These are phyloP conservation scores for Sporothrix mexicana DNA, from an alignment of 2,329 filamentous ascomycete genomes.

Conservation along the genomic window DNA sequence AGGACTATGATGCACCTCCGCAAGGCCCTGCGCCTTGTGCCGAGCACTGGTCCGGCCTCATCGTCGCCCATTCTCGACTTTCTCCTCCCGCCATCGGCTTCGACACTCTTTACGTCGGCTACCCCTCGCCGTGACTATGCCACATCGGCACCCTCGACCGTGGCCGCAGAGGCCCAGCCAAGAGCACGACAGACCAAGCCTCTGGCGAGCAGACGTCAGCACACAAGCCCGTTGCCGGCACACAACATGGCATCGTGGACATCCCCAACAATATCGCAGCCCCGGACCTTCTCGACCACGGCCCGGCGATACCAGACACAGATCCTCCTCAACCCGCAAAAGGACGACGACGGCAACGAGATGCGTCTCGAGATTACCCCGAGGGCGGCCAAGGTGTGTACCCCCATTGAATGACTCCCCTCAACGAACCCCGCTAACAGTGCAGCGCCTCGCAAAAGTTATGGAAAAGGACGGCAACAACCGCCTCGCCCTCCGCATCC, in stretches of 20 bases:
- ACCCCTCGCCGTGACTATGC: conserved; percentile 1
- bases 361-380: conserved; percentile 85
- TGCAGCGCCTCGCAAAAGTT: conserved; percentile 75
- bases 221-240: background rate
- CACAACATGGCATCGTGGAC: background rate
- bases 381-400: conserved; percentile 74
- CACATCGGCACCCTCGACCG: background rate
- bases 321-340: conserved; percentile 71
- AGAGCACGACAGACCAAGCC: background rate
- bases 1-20: background rate
- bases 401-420: background rate
- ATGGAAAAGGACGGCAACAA: conserved; percentile 76
- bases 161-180: background rate
- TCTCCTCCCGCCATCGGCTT: conserved; percentile 46
- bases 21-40: background rate
- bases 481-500: conserved; percentile 83
- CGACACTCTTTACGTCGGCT: background rate
- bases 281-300: conserved; percentile 49
- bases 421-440: background rate
- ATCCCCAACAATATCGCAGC: background rate
- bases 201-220: background rate
- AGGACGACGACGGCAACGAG: conserved; percentile 81
- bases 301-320: conserved; percentile 50
- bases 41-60: conserved; percentile 32
- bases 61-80: conserved; percentile 49